Evolutionary conservation across 2,329 filamentous ascomycete species (phyloP).

Genomic region (Dothiorella sarmentorum): DNA sequence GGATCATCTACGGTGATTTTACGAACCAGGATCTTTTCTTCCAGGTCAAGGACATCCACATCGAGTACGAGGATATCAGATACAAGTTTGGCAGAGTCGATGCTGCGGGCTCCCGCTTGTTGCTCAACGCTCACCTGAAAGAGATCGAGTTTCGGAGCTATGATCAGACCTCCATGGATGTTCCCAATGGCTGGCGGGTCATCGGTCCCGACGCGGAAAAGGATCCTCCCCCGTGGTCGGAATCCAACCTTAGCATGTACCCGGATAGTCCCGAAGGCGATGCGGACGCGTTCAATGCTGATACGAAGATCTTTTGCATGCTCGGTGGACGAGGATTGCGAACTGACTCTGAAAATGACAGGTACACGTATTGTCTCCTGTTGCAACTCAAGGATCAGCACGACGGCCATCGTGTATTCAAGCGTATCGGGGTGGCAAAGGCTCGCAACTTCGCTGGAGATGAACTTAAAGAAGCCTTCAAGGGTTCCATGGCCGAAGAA

Average conservation of each 20-base stretch:
- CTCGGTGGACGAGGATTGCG: constrained; percentile 19
- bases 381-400: constrained; percentile 7
- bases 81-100: constrained; percentile 21
- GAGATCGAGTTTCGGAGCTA: constrained; percentile 15
- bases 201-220: not conserved
- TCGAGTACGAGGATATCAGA: constrained; percentile 9
- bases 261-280: constrained; percentile 21
- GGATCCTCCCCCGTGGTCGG: not conserved
- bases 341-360: constrained; percentile 1
- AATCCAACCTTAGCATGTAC: not conserved
- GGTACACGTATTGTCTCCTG: constrained; percentile 20
- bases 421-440: constrained; percentile 8
- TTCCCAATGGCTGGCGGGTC: not conserved
- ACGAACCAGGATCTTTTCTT: constrained; percentile 20
- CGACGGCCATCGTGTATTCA: constrained; percentile 1
- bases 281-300: constrained; percentile 5
- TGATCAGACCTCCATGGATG: not conserved
- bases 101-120: constrained; percentile 3
- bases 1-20: constrained; percentile 22
- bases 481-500: no score
- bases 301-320: constrained; percentile 17
- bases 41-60: constrained; percentile 11
- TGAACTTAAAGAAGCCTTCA: no score
- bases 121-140: not conserved
- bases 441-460: not conserved